phyloP scores from a whole-genome alignment of 2,329 filamentous ascomycete species.

The Tolypocladium inflatum region DNA sequence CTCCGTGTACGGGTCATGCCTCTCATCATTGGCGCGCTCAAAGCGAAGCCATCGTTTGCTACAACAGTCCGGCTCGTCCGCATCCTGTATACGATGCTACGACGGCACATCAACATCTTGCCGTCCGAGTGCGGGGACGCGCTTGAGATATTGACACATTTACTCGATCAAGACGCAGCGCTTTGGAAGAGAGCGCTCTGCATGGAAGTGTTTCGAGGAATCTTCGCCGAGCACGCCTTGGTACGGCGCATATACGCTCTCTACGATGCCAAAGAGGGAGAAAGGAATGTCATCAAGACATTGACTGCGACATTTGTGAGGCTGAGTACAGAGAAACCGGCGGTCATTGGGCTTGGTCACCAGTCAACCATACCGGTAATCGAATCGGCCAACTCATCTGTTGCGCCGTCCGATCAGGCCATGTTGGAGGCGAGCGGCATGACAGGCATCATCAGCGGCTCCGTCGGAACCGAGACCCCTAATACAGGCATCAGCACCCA shows the following conservation, averaged over 20 bases:
- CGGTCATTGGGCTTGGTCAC: conserved; percentile 77
- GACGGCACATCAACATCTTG: conserved; percentile 66
- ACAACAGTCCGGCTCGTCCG: conserved; percentile 74
- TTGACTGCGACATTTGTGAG: conserved; percentile 85
- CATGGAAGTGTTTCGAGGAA: conserved; percentile 80
- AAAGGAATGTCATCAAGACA: conserved; percentile 69
- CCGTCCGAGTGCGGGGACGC: conserved; percentile 75
- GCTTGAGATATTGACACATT: conserved; percentile 69
- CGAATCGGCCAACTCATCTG: conserved; percentile 42
- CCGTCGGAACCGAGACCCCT: conserved; percentile 55
- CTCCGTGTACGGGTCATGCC: conserved; percentile 73
- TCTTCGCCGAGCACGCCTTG: conserved; percentile 73
- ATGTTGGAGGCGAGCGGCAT: conserved; percentile 82
- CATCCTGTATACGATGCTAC: conserved; percentile 73
- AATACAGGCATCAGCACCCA: conserved; percentile 77
- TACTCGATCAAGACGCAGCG: conserved; percentile 77
- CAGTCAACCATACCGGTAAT: conserved; percentile 75
- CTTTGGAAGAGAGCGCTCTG: conserved; percentile 84
- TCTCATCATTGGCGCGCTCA: conserved; percentile 67
- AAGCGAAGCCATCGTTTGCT: conserved; percentile 70
- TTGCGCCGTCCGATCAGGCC: conserved; percentile 65
- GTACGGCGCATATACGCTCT: conserved; percentile 70
- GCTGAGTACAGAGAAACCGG: conserved; percentile 81
- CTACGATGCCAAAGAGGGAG: conserved; percentile 65
- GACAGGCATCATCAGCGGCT: conserved; percentile 73